These are phyloP conservation scores for Scutellaria barbata DNA, from an alignment of 257 asterid species.

Conservation along the genomic window DNA sequence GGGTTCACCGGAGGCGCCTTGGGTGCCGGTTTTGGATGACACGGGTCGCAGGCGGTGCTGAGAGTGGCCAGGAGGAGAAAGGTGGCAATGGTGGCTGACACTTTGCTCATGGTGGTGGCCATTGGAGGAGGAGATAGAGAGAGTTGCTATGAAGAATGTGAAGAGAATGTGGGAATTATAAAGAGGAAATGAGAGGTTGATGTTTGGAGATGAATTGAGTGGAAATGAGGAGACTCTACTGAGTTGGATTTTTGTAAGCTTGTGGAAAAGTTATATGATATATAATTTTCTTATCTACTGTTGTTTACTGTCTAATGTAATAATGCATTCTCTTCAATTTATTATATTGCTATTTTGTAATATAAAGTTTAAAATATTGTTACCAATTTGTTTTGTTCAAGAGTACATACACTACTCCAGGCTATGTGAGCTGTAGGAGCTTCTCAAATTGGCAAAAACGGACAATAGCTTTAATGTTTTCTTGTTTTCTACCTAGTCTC, in stretches of 20 bases:
- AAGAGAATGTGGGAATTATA: conserved; percentile 41
- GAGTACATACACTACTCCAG: conserved; percentile 16
- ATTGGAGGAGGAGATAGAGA: conserved; percentile 37
- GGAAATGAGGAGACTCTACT: conserved; percentile 42
- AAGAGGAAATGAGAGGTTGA: conserved; percentile 60
- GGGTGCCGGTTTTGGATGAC: conserved; percentile 39
- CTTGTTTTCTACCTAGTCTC: conserved; percentile 45
- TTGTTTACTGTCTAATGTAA: too few relatives aligned
- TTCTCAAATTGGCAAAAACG: conserved; percentile 39
- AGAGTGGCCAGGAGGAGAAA: conserved; percentile 46
- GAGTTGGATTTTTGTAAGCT: conserved; percentile 52
- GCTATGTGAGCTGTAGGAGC: conserved; percentile 40
- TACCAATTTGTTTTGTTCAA: background rate
- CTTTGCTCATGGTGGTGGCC: conserved; percentile 41
- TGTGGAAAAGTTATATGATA: conserved; percentile 30
- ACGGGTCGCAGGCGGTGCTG: conserved; percentile 52
- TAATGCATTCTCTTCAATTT: background rate
- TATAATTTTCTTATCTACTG: too few relatives aligned
- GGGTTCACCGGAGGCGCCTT: conserved; percentile 62
- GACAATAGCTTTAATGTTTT: conserved; percentile 33
- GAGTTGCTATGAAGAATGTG: conserved; percentile 22
- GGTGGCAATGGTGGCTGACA: conserved; percentile 30
- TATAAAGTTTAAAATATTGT: too few relatives aligned
- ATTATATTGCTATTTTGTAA: background rate
- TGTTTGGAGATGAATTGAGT: conserved; percentile 44